Percentiles rank a stretch among this genome's conserved stretches.
Conservation (phyloP, 2,329 filamentous ascomycete genomes). For the Pezicula rhizophila region DNA sequence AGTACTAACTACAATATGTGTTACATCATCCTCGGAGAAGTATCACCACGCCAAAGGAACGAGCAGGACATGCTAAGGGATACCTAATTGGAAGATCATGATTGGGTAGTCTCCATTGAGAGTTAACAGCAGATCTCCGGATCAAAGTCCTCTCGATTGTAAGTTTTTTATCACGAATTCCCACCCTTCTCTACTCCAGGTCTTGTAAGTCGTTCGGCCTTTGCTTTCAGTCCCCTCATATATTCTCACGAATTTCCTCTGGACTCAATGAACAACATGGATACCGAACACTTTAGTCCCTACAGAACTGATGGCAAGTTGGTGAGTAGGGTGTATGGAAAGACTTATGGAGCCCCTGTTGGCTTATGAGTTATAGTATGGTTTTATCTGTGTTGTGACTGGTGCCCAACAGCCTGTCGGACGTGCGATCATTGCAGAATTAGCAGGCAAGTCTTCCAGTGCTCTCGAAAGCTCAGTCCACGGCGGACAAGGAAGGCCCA, state of each 20-base stretch:
- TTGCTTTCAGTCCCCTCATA: not conserved
- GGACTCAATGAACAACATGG: slow-evolving; percentile 2
- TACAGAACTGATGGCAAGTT: slow-evolving; percentile 25
- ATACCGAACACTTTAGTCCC: slow-evolving; percentile 23
- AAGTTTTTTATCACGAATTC: not conserved
- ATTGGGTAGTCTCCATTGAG: not conserved
- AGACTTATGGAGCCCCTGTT: not conserved
- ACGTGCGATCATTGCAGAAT: slow-evolving; percentile 51
- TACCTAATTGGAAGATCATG: slow-evolving; percentile 1
- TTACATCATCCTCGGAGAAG: not conserved
- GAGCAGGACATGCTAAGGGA: not conserved
- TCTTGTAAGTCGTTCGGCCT: not conserved
- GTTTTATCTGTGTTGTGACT: slow-evolving; percentile 59
- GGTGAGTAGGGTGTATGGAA: slow-evolving; percentile 8
- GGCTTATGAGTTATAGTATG: slow-evolving; percentile 37
- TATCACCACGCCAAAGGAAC: not conserved
- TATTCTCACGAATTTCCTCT: not conserved
- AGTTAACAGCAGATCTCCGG: not conserved
- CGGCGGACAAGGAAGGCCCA: not conserved
- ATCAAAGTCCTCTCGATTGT: not conserved
- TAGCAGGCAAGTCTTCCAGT: slow-evolving; percentile 41
- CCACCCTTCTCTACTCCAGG: not conserved
- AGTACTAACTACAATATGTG: too few species aligned
- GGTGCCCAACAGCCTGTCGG: slow-evolving; percentile 56
- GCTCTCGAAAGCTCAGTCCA: not conserved